phyloP scores from a whole-genome alignment of 441 rosid species.

The Biscutella laevigata region DNA sequence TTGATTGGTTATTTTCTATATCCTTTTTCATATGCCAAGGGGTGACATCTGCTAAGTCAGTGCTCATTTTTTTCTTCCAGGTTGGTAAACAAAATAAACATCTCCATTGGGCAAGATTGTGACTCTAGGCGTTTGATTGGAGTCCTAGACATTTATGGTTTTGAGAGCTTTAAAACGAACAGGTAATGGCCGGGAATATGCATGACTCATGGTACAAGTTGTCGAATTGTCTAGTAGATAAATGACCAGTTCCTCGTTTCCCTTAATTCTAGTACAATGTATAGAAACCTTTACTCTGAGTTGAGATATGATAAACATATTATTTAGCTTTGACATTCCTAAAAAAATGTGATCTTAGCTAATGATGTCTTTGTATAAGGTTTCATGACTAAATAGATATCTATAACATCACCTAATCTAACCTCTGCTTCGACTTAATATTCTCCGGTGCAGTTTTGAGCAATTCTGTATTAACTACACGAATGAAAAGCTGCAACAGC shows the following conservation, averaged over 20 bases:
- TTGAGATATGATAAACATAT: background rate
- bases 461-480: conserved; percentile 64
- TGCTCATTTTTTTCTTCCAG: conserved; percentile 31
- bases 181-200: conserved; percentile 43
- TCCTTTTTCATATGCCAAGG: background rate
- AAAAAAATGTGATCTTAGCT: background rate
- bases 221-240: background rate
- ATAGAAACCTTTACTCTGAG: background rate
- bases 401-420: conserved; percentile 3
- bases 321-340: background rate
- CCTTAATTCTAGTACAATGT: background rate
- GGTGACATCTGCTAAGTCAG: background rate
- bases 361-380: conserved; percentile 5
- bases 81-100: conserved; percentile 83
- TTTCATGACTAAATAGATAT: background rate
- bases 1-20: conserved; percentile 56
- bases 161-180: conserved; percentile 76
- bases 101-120: conserved; percentile 88
- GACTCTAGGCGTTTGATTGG: conserved; percentile 63
- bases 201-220: background rate
- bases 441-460: conserved; percentile 45
- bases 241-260: background rate
- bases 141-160: conserved; percentile 93
- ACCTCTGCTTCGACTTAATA: conserved; percentile 3
- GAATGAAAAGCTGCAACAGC: conserved; percentile 66